Base-by-base conservation (phyloP, 148 eudicot genomes). In the Persicaria tinctoria region DNA sequence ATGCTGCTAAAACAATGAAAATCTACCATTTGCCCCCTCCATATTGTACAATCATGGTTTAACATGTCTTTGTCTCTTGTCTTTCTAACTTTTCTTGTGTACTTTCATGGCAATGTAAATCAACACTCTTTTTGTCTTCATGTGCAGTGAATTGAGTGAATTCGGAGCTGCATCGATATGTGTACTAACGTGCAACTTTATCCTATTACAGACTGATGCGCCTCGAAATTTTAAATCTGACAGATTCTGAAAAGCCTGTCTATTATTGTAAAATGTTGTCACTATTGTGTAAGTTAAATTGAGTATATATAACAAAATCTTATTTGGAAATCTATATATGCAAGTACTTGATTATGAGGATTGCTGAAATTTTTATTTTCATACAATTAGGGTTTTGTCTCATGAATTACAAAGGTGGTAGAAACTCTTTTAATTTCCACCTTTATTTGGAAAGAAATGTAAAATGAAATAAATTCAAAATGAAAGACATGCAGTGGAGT, bases 1-100 rank as follows among this genome's bases (percentile, higher is more conserved):
- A 64, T 64, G 13, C 16, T 23, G 60, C 60, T 56, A 5, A n/a
- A 16, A 16, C 6, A 8, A 62, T 62, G 13, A 64, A 20, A 38
- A 32, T 32, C 17, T 13, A 64, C 70, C 70, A 53, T 53, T 53
- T 53, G 56, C n/a, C n/a, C 56, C 56, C 56, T 53, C 57, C 57
- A 3, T 12, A 38, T 64, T 38, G 69, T 4, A n/a, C 46, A 64
- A 64, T 32, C 46, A 64, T 64, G 70, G 12, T 38, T 64, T 17
- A 27, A 14, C 27, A 23, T 62, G 44, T 23, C 68, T 27, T 27
- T 57, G 17, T 57, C 63, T 55, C 63, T 55, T 55, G 59, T 55
- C 59, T 14, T 57, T 23, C 63, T 20, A 57, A 57, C 63, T 20
- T 27, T 57, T 57, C 32, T 57, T 57, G 23, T 18, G 11, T 57